Evolutionary conservation across 2,329 filamentous ascomycete genomes (phyloP).

Genomic region (Calycina herbarum): DNA sequence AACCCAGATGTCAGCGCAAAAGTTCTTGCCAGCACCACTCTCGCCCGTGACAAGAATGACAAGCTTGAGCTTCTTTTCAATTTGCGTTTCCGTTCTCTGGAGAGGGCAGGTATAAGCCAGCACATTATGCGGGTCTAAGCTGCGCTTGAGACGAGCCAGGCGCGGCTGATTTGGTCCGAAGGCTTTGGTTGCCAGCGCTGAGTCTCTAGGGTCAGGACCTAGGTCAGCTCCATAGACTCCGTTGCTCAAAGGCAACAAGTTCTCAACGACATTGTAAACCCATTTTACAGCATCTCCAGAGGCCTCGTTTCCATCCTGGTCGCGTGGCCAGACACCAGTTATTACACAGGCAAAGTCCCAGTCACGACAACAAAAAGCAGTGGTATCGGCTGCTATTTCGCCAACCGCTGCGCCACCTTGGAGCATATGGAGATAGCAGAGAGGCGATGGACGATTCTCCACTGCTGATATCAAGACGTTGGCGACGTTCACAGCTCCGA

Average conservation of each 20-base stretch:
- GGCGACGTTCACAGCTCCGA: constrained; percentile 41
- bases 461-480: constrained; percentile 47
- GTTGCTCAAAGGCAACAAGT: constrained; percentile 50
- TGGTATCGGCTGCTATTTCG: constrained; percentile 45
- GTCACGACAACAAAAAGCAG: constrained; percentile 62
- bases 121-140: constrained; percentile 50
- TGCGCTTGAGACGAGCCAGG: constrained; percentile 52
- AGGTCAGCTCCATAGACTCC: constrained; percentile 63
- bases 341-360: constrained; percentile 66
- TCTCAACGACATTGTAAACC: constrained; percentile 54
- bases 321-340: constrained; percentile 60
- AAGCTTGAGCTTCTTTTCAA: constrained; percentile 42
- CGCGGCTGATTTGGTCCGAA: constrained; percentile 56
- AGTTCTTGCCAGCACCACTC: constrained; percentile 59
- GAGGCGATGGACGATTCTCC: constrained; percentile 32
- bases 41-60: constrained; percentile 53
- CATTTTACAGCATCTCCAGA: constrained; percentile 47
- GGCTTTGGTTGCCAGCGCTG: constrained; percentile 49
- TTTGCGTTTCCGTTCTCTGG: constrained; percentile 34
- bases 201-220: constrained; percentile 61
- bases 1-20: constrained; percentile 55
- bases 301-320: constrained; percentile 47
- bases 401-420: constrained; percentile 57
- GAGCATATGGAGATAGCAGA: constrained; percentile 63
- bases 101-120: constrained; percentile 58